A percentile compares a stretch with the other conserved stretches of the same genome.
Evolutionary conservation across 805 yeast species (phyloP).

Genomic region (Priceomyces medius): DNA sequence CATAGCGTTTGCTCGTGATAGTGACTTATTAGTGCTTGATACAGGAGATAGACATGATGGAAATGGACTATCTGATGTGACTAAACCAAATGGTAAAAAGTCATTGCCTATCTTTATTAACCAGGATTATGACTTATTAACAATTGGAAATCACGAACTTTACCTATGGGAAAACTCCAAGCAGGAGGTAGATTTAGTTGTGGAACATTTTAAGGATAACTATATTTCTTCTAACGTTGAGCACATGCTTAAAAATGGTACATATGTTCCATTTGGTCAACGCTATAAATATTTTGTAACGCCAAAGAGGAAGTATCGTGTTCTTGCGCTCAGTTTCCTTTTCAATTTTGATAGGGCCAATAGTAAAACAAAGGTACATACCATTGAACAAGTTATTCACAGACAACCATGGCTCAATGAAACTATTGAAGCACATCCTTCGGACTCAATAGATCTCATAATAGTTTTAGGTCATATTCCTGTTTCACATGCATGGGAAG

Average conservation of each 20-base stretch:
- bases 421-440: conserved; percentile 28
- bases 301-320: conserved; percentile 44
- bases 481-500: conserved; percentile 49
- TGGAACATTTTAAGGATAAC: conserved; percentile 55
- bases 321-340: conserved; percentile 74
- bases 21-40: conserved; percentile 74
- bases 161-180: conserved; percentile 63
- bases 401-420: conserved; percentile 63
- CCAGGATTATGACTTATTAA: conserved; percentile 71
- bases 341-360: conserved; percentile 72
- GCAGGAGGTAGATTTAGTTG: conserved; percentile 64
- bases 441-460: conserved; percentile 56
- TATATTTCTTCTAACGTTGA: conserved; percentile 77
- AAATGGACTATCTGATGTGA: conserved; percentile 82
- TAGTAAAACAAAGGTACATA: conserved; percentile 59
- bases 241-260: conserved; percentile 41
- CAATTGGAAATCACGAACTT: conserved; percentile 90
- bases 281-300: conserved; percentile 67
- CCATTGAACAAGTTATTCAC: conserved; percentile 52
- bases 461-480: conserved; percentile 83
- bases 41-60: conserved; percentile 96
- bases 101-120: conserved; percentile 63
- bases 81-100: conserved; percentile 65
- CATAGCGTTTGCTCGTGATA: conserved; percentile 43
- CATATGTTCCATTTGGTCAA: conserved; percentile 65